Base-by-base conservation (phyloP, 805 yeast genomes). In the Alloascoidea africana region DNA sequence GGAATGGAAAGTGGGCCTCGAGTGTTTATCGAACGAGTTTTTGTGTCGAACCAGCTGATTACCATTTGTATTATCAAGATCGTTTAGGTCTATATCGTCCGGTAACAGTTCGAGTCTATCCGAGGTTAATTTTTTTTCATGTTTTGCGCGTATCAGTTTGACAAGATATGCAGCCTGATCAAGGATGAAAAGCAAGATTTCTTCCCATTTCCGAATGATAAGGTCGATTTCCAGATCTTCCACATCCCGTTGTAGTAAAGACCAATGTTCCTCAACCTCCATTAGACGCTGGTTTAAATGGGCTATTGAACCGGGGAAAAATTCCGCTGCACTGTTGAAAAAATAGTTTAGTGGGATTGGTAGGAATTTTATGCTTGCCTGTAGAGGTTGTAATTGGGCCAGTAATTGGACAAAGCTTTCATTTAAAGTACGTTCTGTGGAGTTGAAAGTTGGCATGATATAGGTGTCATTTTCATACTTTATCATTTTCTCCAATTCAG, bases 241-340 rank as follows among this genome's bases (percentile, higher is more conserved):
- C n/a, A 23, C 30, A 23, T 23, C 30, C n/a, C n/a, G 8, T 23
- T 23, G 30, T 8, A 23, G 30, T 23, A 23, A 23, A 23, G 30
- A 23, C 30, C 30, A 23, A 23, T 23, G 30, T 23, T 23, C 30
- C 8, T 23, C 30, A 23, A 23, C 30, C n/a, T 23, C 30, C 30
- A 23, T 23, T 23, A 23, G n/a, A 8, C 30, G 8, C n/a, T 23
- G 30, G n/a, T 23, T 23, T 23, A 23, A 23, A 23, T 8, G 8
- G n/a, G 13, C n/a, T 23, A 23, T 23, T 23, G 30, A 23, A 23
- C n/a, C n/a, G 8, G 30, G 30, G 30, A 23, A 23, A 23, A 23
- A 8, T 23, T 23, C 30, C 8, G 30, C n/a, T 23, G 30, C 30
- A 23, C 13, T 8, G n/a, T 23, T 23, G 30, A 23, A 23, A 23